These are phyloP conservation scores for Piedraia hortae DNA, from an alignment of 2,329 filamentous ascomycete species.

Conservation along the genomic window DNA sequence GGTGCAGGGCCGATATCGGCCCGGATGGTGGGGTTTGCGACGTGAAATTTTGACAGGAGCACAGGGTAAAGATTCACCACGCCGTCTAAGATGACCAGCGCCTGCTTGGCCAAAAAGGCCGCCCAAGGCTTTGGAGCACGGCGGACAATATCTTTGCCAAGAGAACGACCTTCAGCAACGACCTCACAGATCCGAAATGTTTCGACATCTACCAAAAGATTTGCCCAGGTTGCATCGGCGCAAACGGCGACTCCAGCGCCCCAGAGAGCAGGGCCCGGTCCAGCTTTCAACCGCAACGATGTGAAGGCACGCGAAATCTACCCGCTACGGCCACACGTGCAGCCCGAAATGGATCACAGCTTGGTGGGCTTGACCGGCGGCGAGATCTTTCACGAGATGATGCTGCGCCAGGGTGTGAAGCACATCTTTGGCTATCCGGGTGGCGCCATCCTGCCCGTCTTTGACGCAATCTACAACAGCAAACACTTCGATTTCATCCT, in stretches of 20 bases:
- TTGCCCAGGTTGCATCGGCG: constrained; percentile 13
- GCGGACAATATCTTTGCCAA: too few species aligned
- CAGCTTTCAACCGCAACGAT: constrained; percentile 24
- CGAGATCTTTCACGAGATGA: constrained; percentile 98
- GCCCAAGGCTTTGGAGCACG: constrained; percentile 15
- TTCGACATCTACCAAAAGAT: constrained; percentile 16
- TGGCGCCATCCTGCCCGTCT: constrained; percentile 87
- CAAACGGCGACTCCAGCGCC: constrained; percentile 16
- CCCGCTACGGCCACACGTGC: constrained; percentile 19
- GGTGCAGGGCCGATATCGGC: too few species aligned
- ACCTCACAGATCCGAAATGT: constrained; percentile 10
- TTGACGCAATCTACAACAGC: constrained; percentile 97
- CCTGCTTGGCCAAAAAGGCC: constrained; percentile 12
- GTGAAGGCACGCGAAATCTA: constrained; percentile 14
- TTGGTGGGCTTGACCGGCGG: constrained; percentile 90
- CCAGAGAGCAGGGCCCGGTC: constrained; percentile 16
- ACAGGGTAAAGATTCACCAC: too few species aligned
- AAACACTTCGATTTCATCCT: constrained; percentile 90
- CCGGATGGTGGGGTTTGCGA: too few species aligned
- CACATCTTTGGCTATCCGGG: constrained; percentile 75
- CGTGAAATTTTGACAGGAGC: too few species aligned
- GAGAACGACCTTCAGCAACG: constrained; percentile 2
- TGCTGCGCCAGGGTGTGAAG: constrained; percentile 75
- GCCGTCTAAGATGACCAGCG: constrained; percentile 11
- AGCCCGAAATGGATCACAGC: constrained; percentile 25